A percentile compares a stretch with the other conserved stretches of the same genome.
These are phyloP conservation scores for Lasiodiplodia theobromae DNA, from an alignment of 2,329 filamentous ascomycete genomes.

Conservation along the genomic window DNA sequence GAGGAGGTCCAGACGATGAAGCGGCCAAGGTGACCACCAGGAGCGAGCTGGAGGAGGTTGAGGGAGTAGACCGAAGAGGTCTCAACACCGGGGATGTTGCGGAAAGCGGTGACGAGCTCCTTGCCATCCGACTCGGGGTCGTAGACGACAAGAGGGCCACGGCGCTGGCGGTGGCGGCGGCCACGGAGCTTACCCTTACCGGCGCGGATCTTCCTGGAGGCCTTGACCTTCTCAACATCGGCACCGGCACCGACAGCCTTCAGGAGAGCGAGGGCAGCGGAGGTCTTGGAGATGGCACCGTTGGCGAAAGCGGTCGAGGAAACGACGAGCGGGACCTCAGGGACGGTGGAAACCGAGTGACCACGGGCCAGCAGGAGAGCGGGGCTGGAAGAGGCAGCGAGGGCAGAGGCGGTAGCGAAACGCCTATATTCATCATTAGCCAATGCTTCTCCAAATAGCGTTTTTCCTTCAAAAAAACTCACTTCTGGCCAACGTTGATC, in stretches of 20 bases:
- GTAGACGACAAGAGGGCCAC: slow-evolving; percentile 97
- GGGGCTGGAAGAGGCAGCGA: slow-evolving; percentile 94
- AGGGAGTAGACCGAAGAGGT: slow-evolving; percentile 90
- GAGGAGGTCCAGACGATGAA: slow-evolving; percentile 99
- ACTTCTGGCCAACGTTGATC: slow-evolving; percentile 99
- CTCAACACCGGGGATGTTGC: slow-evolving; percentile 99
- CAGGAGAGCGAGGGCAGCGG: slow-evolving; percentile 83
- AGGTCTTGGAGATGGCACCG: slow-evolving; percentile 84
- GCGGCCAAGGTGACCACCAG: slow-evolving; percentile 97
- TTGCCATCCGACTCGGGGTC: slow-evolving; percentile 94
- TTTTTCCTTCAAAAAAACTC: slow-evolving; percentile 46
- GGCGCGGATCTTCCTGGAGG: slow-evolving; percentile 94
- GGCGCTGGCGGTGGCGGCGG: slow-evolving; percentile 96
- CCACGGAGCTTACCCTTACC: slow-evolving; percentile 99
- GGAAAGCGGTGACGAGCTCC: slow-evolving; percentile 92
- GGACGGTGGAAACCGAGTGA: slow-evolving; percentile 89
- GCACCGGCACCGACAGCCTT: slow-evolving; percentile 88
- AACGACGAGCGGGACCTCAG: slow-evolving; percentile 96
- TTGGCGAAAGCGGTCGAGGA: slow-evolving; percentile 87
- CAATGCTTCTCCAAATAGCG: slow-evolving; percentile 9
- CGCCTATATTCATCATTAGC: slow-evolving; percentile 65
- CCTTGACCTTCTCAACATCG: slow-evolving; percentile 95
- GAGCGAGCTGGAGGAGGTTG: slow-evolving; percentile 98
- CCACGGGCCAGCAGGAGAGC: slow-evolving; percentile 96
- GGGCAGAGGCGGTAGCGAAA: slow-evolving; percentile 95